phyloP scores from a whole-genome alignment of 2,329 filamentous ascomycete genomes.

The Microcera coccophila region DNA sequence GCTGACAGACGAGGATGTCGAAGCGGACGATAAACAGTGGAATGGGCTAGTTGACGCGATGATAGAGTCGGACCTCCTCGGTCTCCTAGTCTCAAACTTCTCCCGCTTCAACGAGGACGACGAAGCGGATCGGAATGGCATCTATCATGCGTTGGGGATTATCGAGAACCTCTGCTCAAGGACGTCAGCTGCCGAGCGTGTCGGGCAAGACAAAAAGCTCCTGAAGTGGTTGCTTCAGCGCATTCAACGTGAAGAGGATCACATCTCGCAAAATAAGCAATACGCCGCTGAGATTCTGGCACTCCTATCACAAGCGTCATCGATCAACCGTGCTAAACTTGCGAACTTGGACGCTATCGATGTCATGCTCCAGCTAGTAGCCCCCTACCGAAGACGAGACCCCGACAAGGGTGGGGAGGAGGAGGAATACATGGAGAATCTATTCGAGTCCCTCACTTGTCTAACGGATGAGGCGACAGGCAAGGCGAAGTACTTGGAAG shows the following conservation, averaged over 20 bases:
- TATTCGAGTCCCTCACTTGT: constrained; percentile 84
- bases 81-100: constrained; percentile 73
- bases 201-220: constrained; percentile 65
- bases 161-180: constrained; percentile 83
- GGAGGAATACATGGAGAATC: constrained; percentile 90
- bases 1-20: constrained; percentile 88
- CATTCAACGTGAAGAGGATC: constrained; percentile 63
- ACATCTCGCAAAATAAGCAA: constrained; percentile 85
- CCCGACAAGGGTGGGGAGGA: constrained; percentile 82
- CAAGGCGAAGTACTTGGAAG: constrained; percentile 78
- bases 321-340: constrained; percentile 60
- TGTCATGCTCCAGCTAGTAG: constrained; percentile 73
- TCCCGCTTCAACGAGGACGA: constrained; percentile 71
- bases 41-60: constrained; percentile 65
- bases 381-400: constrained; percentile 80
- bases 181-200: constrained; percentile 61
- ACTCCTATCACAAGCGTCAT: constrained; percentile 76
- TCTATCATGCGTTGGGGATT: constrained; percentile 80
- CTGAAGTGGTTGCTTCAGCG: constrained; percentile 75
- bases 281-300: constrained; percentile 90
- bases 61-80: constrained; percentile 66
- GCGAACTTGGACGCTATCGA: constrained; percentile 70
- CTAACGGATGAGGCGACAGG: constrained; percentile 70
- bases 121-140: constrained; percentile 70
- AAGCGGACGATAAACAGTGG: constrained; percentile 78